phyloP scores from a whole-genome alignment of 2,329 filamentous ascomycete genomes.

The Teratosphaeriaceae sp. region DNA sequence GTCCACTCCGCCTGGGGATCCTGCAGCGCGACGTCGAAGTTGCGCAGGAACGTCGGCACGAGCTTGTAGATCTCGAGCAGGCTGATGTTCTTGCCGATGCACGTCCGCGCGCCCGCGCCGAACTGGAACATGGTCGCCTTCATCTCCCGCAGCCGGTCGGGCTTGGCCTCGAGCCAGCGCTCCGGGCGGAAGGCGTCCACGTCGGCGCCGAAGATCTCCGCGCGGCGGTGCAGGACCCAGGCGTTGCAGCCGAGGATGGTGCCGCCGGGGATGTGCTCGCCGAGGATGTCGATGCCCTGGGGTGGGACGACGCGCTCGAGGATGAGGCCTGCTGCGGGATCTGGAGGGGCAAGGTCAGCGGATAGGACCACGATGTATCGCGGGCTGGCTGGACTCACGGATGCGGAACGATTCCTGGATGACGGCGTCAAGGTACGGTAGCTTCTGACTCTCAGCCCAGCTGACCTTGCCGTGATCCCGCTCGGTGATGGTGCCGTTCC shows the following conservation, averaged over 20 bases:
- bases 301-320: constrained; percentile 67
- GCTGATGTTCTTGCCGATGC: constrained; percentile 51
- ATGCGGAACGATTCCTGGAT: constrained; percentile 73
- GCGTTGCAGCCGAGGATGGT: constrained; percentile 69
- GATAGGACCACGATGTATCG: neutral
- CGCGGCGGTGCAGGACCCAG: constrained; percentile 65
- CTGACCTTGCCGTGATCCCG: constrained; percentile 53
- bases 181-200: constrained; percentile 62
- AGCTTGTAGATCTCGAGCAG: constrained; percentile 47
- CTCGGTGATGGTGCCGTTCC: constrained; percentile 40
- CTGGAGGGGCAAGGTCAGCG: constrained; percentile 24
- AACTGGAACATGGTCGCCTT: constrained; percentile 67
- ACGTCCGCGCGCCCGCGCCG: constrained; percentile 63
- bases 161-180: constrained; percentile 53
- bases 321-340: constrained; percentile 66
- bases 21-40: constrained; percentile 53
- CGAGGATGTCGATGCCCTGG: constrained; percentile 57
- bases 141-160: constrained; percentile 58
- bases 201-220: constrained; percentile 62
- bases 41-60: constrained; percentile 52
- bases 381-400: constrained; percentile 30
- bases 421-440: constrained; percentile 70
- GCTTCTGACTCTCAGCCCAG: constrained; percentile 61
- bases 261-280: constrained; percentile 57
- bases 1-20: constrained; percentile 36